phyloP scores from a whole-genome alignment of 331 rosid species.

The Erythrophleum ivorense region DNA sequence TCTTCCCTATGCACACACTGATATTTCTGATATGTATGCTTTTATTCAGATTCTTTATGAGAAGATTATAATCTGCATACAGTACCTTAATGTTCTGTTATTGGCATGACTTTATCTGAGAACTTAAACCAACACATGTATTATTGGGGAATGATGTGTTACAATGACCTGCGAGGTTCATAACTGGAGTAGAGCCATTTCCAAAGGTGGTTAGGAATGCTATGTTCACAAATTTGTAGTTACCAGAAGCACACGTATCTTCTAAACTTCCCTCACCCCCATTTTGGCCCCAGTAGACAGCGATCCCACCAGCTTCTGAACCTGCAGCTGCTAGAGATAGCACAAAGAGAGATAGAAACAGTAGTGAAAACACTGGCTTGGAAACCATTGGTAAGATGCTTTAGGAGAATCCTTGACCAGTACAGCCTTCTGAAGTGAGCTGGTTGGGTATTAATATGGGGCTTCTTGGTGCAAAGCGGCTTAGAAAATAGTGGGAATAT shows the following conservation, averaged over 20 bases:
- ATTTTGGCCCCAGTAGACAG: slow-evolving; percentile 59
- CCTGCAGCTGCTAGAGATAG: not conserved
- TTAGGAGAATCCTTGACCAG: not conserved
- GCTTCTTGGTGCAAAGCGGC: not conserved
- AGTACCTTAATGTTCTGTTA: slow-evolving; percentile 37
- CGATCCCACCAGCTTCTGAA: slow-evolving; percentile 43
- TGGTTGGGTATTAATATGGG: slow-evolving; percentile 9
- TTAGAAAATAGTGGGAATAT: slow-evolving; percentile 25
- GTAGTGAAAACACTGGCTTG: not conserved
- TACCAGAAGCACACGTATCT: slow-evolving; percentile 50
- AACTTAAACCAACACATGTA: slow-evolving; percentile 39
- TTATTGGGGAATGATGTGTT: not conserved
- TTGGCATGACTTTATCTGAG: slow-evolving; percentile 51
- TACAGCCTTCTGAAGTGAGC: slow-evolving; percentile 1
- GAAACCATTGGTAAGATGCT: slow-evolving; percentile 20
- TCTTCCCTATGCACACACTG: no score
- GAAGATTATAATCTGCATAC: not conserved
- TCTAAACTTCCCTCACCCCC: slow-evolving; percentile 46
- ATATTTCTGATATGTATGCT: no score
- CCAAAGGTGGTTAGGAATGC: slow-evolving; percentile 56
- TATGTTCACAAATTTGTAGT: slow-evolving; percentile 51
- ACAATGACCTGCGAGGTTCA: slow-evolving; percentile 62
- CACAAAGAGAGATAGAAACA: not conserved
- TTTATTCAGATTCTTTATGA: not conserved
- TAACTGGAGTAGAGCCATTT: slow-evolving; percentile 40